Base-by-base conservation (phyloP, 345 rosid genomes). In the Lumnitzera littorea region DNA sequence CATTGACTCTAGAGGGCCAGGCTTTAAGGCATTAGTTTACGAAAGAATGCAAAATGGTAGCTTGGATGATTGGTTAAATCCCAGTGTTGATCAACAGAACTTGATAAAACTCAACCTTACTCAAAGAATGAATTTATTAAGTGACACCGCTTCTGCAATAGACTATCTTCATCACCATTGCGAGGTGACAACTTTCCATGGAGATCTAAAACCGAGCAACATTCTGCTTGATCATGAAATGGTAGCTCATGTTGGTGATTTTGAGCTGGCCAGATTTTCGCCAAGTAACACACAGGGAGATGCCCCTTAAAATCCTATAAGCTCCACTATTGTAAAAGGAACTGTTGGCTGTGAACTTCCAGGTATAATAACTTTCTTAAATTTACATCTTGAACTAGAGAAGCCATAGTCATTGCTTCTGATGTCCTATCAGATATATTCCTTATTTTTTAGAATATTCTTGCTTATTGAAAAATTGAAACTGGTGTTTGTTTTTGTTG, bases 131-230 rank as follows among this genome's bases (percentile, higher is more conserved):
- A 50, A 62, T 15, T 59, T 72, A 5, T 65, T 58, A 41, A 62
- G 51, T 1, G 69, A 67, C 20, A 13, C 67, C 2, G 72, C 76
- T 25, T 63, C 62, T n/a, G 72, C 69, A 9, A 51, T 72, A 43
- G 68, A 72, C 43, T 67, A 63, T 55, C 52, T 67, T 25, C 76
- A 72, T 60, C 50, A 61, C 48, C 62, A 63, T 24, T 60, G 72
- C 13, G 49, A 63, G 15, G 68, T 72, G 2, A 62, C 65, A 4
- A 15, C 64, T 6, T 56, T 64, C 24, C 69, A 70, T 48, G 60
- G 69, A 27, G 65, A 70, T 24, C 50, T 70, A 49, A 70, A 70
- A 51, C 69, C 73, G 0, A 55, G 48, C n/a, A 70, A 64, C 55
- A 64, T 70, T 16, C 73, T 63, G 25, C 27, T 70, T 27, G 73